Evolutionary conservation across 2,329 filamentous ascomycete species (phyloP).

Genomic region (Tolypocladium sp.): DNA sequence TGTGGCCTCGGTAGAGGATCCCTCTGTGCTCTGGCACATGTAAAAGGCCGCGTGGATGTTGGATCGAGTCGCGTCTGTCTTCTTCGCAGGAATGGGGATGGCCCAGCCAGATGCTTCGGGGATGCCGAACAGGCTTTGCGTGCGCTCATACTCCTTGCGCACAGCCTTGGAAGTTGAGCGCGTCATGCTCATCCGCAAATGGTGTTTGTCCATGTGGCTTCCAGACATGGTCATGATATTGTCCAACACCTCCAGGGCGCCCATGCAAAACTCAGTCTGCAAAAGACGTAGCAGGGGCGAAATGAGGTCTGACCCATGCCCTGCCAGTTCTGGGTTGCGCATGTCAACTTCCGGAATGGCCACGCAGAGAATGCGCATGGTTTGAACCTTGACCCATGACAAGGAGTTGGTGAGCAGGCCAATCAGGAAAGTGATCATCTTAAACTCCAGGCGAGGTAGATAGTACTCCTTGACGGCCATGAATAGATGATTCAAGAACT

Average conservation of each 20-base stretch:
- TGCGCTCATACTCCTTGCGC: slow-evolving; percentile 89
- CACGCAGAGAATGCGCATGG: slow-evolving; percentile 80
- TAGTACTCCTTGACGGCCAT: slow-evolving; percentile 67
- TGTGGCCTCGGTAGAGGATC: slow-evolving; percentile 46
- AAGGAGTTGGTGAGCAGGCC: slow-evolving; percentile 83
- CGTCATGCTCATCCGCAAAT: slow-evolving; percentile 97
- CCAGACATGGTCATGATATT: slow-evolving; percentile 92
- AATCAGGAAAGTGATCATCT: slow-evolving; percentile 81
- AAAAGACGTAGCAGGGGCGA: slow-evolving; percentile 82
- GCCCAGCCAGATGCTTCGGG: slow-evolving; percentile 95
- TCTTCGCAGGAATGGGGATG: slow-evolving; percentile 82
- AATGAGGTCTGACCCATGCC: slow-evolving; percentile 88
- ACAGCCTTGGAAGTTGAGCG: slow-evolving; percentile 76
- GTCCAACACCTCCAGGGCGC: slow-evolving; percentile 84
- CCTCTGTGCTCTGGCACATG: slow-evolving; percentile 68
- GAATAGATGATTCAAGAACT: slow-evolving; percentile 69
- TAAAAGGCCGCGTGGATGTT: slow-evolving; percentile 97
- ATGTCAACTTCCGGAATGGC: slow-evolving; percentile 89
- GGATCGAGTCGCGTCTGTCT: slow-evolving; percentile 74
- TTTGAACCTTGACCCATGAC: slow-evolving; percentile 85
- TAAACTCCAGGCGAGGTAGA: slow-evolving; percentile 74
- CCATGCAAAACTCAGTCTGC: slow-evolving; percentile 88
- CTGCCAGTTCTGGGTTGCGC: slow-evolving; percentile 80
- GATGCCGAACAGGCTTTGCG: slow-evolving; percentile 91
- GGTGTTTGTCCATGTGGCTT: slow-evolving; percentile 86